Base-by-base conservation (phyloP, 2,329 filamentous ascomycete genomes). In the Lachnellula subtilissima region DNA sequence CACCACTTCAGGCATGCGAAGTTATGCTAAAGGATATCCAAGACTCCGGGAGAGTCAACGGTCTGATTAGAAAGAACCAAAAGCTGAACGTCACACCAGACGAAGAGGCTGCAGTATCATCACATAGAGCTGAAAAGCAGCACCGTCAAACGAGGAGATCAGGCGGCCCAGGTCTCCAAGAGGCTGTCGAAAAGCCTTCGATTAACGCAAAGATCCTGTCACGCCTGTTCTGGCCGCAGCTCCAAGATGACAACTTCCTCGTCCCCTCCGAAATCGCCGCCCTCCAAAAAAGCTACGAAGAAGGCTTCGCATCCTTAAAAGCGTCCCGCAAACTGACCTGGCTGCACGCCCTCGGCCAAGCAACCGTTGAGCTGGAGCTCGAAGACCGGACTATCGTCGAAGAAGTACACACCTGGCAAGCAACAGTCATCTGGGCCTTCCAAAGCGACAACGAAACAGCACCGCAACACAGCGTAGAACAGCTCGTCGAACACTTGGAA, bases 11-110 rank as follows among this genome's bases (percentile, higher is more conserved):
- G 70, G 89, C 89, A 49, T 97, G 92, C 71, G 93, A 99, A 69
- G 94, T 99, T 66, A 99, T 99, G 94, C 82, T 99, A 55, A 89
- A 88, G 61, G 94, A 99, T 70, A 88, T 97, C 37, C 82, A 88
- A 62, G 92, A 97, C 67, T 96, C 91, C 1, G 80, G 81, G 58
- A 81, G 83, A 43, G 83, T 95, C 57, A 89, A 97, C 68, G 74
- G 78, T 7, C 76, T 80, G 12, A 84, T 96, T 48, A 77, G 84
- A 43, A 79, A 78, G 55, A 76, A 75, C 40, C 74, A 78, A 66
- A 69, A 72, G 7, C 65, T 78, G 25, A 67, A 71, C 22, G 19
- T 45, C 42, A 45, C 42, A 14, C 1, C 42, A 45, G 42, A 45
- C 11, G n/a, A 45, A 23, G 42, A 17, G 22, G 22, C 22, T 19